Base-by-base conservation (phyloP, 345 rosid species). In the Pistacia vera region DNA sequence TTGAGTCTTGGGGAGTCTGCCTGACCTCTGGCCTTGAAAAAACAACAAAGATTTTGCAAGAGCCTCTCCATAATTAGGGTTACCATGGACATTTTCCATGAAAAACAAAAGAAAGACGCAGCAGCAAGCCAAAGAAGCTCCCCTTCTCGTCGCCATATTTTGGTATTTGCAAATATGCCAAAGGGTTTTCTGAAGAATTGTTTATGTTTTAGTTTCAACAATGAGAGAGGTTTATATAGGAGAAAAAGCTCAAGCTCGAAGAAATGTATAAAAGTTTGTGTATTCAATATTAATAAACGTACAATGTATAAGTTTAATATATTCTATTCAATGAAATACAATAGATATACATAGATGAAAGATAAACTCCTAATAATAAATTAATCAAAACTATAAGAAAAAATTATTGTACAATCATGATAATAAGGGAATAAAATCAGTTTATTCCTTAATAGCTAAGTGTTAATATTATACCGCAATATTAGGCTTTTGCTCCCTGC, bases 1-100 rank as follows among this genome's bases (percentile, higher is more conserved):
- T 77, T 91, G 94, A 64, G 77, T 79, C 18, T 75, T 12, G 38
- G 97, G 90, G 48, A 93, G 88, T 57, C 79, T 87, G 65, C 98
- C 98, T 0, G 98, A 95, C 71, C 97, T 84, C 87, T 95, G 98
- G 7, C 93, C 98, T 78, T 95, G 91, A 73, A 95, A 95, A 85
- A 95, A 95, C 71, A 95, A 59, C 11, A 95, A 70, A 64, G 98
- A 93, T 81, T 91, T 95, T 22, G 89, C 84, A 5, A 95, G 82
- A 3, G 98, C 98, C 18, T 95, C 97, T 67, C 56, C 85, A 83
- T 95, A 95, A 79, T 91, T 85, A 12, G 94, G 98, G 66, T 81
- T 92, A 52, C 87, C 86, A n/a, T 81, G 77, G 63, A 38, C 90
- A 62, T 35, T 78, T 46, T 74, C 65, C 30, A 76, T 54, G 49